A percentile compares a stretch with the other conserved stretches of the same genome.
These are phyloP conservation scores for Tetracladium marchalianum DNA, from an alignment of 495 filamentous ascomycete genomes.

Conservation along the genomic window DNA sequence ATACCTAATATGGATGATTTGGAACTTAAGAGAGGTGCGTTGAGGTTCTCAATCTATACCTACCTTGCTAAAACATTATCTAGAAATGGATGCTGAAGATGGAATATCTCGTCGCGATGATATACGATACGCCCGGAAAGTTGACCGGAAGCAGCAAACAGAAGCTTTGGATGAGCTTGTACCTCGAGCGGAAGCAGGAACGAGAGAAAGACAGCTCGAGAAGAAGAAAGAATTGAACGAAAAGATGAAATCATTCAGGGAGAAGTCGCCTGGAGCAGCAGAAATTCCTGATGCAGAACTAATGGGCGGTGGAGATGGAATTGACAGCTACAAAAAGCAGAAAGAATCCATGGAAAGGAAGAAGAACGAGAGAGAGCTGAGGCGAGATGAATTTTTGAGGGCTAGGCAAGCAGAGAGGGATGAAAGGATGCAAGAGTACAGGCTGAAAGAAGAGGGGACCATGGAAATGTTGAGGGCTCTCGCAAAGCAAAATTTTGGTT, in stretches of 20 bases:
- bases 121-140: slow-evolving; percentile 48
- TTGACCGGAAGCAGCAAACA: slow-evolving; percentile 49
- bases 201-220: slow-evolving; percentile 76
- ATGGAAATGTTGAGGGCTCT: slow-evolving; percentile 55
- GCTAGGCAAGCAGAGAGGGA: slow-evolving; percentile 54
- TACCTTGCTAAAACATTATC: slow-evolving; percentile 32
- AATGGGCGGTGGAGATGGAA: slow-evolving; percentile 48
- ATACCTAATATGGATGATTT: slow-evolving; percentile 72
- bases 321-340: slow-evolving; percentile 46
- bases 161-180: slow-evolving; percentile 66
- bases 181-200: slow-evolving; percentile 78
- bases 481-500: slow-evolving; percentile 50
- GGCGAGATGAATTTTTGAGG: slow-evolving; percentile 53
- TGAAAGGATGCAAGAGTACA: slow-evolving; percentile 44
- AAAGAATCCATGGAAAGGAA: slow-evolving; percentile 43
- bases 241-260: slow-evolving; percentile 48
- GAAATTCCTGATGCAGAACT: slow-evolving; percentile 52
- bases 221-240: slow-evolving; percentile 55
- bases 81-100: slow-evolving; percentile 41
- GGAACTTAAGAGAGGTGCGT: slow-evolving; percentile 50
- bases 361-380: slow-evolving; percentile 54
- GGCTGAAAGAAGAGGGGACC: slow-evolving; percentile 53
- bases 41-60: not conserved
- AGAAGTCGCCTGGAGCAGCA: slow-evolving; percentile 43
- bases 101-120: slow-evolving; percentile 37